These are phyloP conservation scores for Hordeum marinum DNA, from an alignment of 176 grass and related monocot genomes.

Conservation along the genomic window DNA sequence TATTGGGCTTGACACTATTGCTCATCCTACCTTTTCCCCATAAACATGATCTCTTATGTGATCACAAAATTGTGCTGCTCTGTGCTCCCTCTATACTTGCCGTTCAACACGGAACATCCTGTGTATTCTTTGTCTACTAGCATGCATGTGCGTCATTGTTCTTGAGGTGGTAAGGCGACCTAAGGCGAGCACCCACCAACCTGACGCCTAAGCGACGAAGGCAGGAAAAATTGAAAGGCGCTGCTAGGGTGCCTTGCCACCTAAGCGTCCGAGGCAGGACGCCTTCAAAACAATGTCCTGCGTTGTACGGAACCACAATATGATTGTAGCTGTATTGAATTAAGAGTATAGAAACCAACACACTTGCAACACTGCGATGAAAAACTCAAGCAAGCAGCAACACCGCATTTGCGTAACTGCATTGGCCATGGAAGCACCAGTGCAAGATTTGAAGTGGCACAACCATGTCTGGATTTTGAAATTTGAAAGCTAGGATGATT, in stretches of 20 bases:
- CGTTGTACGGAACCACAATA: neutral
- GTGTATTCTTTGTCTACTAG: neutral
- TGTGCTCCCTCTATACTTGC: slow-evolving; percentile 16
- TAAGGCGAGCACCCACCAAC: no score
- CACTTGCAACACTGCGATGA: neutral
- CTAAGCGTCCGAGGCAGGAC: no score
- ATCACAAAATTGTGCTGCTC: neutral
- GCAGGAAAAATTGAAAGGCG: no score
- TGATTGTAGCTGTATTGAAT: neutral
- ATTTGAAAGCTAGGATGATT: neutral
- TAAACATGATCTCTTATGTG: slow-evolving; percentile 10
- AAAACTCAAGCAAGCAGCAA: neutral
- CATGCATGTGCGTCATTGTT: no score
- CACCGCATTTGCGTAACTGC: neutral
- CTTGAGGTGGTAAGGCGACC: no score
- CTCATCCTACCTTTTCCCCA: neutral
- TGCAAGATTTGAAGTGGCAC: neutral
- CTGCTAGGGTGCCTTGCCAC: no score
- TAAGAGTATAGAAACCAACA: neutral
- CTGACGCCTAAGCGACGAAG: no score
- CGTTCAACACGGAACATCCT: neutral
- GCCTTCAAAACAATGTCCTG: no score
- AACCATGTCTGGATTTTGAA: neutral
- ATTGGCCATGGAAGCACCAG: neutral
- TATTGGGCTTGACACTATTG: slow-evolving; percentile 8